Evolutionary conservation across 202 grass and related monocot genomes (phyloP).

Genomic region (Schoenoplectus triqueter): DNA sequence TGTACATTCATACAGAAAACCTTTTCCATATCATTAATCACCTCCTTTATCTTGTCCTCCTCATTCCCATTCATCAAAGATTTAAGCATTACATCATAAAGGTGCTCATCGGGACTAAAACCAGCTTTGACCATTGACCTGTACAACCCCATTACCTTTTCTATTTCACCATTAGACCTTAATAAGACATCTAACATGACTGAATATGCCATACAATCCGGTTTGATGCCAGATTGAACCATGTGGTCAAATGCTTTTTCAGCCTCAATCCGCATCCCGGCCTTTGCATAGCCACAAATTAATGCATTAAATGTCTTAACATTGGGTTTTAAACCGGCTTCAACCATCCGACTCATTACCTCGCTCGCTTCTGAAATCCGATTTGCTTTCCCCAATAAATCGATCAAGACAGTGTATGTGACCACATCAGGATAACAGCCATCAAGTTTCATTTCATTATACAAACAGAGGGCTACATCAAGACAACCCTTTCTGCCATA

Average conservation of each 20-base stretch:
- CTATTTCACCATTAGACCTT: slow-evolving; percentile 62
- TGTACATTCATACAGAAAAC: slow-evolving; percentile 59
- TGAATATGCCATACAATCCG: slow-evolving; percentile 78
- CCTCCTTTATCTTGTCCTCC: slow-evolving; percentile 54
- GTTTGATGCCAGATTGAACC: slow-evolving; percentile 75
- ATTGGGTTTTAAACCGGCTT: slow-evolving; percentile 72
- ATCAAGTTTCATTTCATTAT: slow-evolving; percentile 77
- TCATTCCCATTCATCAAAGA: slow-evolving; percentile 55
- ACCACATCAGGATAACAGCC: slow-evolving; percentile 82
- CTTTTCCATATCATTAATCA: slow-evolving; percentile 74
- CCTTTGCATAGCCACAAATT: slow-evolving; percentile 84
- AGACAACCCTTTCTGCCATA: slow-evolving; percentile 77
- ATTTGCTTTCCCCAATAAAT: slow-evolving; percentile 88
- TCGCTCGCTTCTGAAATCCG: slow-evolving; percentile 76
- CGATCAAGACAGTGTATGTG: slow-evolving; percentile 66
- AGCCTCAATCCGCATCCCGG: slow-evolving; percentile 60
- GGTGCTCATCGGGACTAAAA: slow-evolving; percentile 51
- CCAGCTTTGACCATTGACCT: slow-evolving; percentile 66
- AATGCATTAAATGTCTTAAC: slow-evolving; percentile 81
- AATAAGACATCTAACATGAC: slow-evolving; percentile 81
- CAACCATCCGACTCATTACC: slow-evolving; percentile 70
- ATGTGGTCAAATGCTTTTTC: slow-evolving; percentile 67
- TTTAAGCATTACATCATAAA: slow-evolving; percentile 67
- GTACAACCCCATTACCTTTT: slow-evolving; percentile 70
- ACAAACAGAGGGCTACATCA: slow-evolving; percentile 66